Conservation (phyloP, 441 rosid species). For the Macaranga tanarius region DNA sequence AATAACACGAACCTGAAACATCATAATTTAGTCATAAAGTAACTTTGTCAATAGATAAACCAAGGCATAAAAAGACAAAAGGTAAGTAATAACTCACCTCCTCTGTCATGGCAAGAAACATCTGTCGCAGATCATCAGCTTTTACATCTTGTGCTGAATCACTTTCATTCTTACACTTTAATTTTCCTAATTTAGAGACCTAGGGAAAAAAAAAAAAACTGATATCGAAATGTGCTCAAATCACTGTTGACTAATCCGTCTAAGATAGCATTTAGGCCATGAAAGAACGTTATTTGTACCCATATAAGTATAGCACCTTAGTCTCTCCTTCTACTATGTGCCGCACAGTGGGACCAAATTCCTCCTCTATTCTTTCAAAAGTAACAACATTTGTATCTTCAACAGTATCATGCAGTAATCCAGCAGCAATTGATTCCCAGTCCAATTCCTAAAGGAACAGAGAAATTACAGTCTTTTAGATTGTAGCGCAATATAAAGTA, state of each 20-base stretch:
- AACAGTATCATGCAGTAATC: conserved; percentile 95
- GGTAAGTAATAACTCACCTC: conserved; percentile 50
- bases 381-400: conserved; percentile 96
- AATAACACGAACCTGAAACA: conserved; percentile 91
- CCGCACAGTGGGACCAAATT: conserved; percentile 86
- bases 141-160: conserved; percentile 86
- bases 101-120: conserved; percentile 98
- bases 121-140: conserved; percentile 98
- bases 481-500: conserved; percentile 23
- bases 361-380: conserved; percentile 89
- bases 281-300: conserved; percentile 21
- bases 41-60: neutral
- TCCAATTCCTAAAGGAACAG: conserved; percentile 73
- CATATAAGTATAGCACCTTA: conserved; percentile 54
- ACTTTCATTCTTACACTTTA: conserved; percentile 72
- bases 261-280: conserved; percentile 7
- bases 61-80: neutral
- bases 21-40: conserved; percentile 25
- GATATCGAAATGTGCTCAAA: conserved; percentile 21
- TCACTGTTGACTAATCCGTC: conserved; percentile 6
- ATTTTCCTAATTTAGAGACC: conserved; percentile 96
- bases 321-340: conserved; percentile 99
- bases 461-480: conserved; percentile 27
- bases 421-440: conserved; percentile 98
- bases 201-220: conserved; percentile 26